A percentile compares a stretch with the other conserved stretches of the same genome.
phyloP scores from a whole-genome alignment of 2,329 filamentous ascomycete genomes.

The Xenoacremonium recifei region DNA sequence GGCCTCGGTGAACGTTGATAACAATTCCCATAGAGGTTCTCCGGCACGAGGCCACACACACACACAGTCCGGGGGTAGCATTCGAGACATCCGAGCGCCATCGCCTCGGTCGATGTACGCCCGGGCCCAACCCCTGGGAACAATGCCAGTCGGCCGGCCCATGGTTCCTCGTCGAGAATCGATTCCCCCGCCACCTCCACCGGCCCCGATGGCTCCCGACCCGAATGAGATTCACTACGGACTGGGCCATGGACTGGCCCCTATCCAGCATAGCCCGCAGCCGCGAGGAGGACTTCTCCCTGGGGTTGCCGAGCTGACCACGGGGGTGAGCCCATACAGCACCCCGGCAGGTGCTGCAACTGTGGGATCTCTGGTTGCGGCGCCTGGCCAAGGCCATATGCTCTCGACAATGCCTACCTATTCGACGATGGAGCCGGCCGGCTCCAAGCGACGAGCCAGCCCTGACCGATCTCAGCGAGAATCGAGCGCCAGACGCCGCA shows the following conservation, averaged over 20 bases:
- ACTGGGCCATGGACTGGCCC: constrained; percentile 46
- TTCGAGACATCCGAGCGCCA: constrained; percentile 41
- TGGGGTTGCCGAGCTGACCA: constrained; percentile 62
- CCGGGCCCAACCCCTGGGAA: constrained; percentile 32
- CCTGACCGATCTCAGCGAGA: constrained; percentile 45
- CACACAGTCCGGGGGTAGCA: constrained; percentile 46
- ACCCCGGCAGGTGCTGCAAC: constrained; percentile 43
- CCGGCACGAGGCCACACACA: constrained; percentile 40
- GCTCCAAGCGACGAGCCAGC: constrained; percentile 54
- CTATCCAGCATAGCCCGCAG: constrained; percentile 47
- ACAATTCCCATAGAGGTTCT: constrained; percentile 36
- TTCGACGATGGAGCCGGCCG: constrained; percentile 37
- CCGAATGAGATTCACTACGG: constrained; percentile 31
- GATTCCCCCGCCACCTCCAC: constrained; percentile 29
- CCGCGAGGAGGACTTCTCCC: constrained; percentile 51
- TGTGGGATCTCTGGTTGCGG: constrained; percentile 26
- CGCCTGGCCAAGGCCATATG: constrained; percentile 33
- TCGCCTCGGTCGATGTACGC: constrained; percentile 42
- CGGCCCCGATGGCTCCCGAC: constrained; percentile 29
- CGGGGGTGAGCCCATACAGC: constrained; percentile 59
- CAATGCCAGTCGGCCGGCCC: constrained; percentile 33
- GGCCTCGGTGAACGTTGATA: constrained; percentile 53
- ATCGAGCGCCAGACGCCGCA: constrained; percentile 40
- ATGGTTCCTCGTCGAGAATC: constrained; percentile 43
- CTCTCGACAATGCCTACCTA: constrained; percentile 34